phyloP scores from a whole-genome alignment of 306 rosid genomes.

The Potentilla sterilis region DNA sequence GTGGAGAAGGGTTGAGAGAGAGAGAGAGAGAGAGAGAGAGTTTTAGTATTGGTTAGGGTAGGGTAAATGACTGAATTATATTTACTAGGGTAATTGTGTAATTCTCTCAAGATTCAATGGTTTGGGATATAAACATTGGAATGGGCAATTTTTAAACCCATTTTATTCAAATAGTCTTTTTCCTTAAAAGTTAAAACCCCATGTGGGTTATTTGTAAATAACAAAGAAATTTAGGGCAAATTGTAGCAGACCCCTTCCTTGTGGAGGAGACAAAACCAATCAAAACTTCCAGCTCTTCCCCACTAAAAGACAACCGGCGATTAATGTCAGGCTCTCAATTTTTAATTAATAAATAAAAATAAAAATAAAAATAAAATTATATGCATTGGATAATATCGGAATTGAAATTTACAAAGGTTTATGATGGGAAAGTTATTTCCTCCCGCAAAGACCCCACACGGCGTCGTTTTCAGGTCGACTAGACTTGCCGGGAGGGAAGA shows the following conservation, averaged over 20 bases:
- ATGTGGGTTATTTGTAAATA: not conserved
- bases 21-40: too few relatives aligned
- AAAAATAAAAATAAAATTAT: not conserved
- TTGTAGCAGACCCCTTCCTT: not conserved
- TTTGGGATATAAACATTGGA: too few relatives aligned
- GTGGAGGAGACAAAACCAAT: constrained; percentile 7
- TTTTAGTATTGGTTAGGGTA: too few relatives aligned
- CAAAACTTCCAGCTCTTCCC: not conserved
- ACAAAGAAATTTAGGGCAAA: not conserved
- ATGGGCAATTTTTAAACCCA: too few relatives aligned
- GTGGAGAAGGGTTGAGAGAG: too few relatives aligned
- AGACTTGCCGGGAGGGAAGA: not conserved
- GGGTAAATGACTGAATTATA: too few relatives aligned
- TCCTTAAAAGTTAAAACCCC: too few relatives aligned
- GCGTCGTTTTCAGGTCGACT: not conserved
- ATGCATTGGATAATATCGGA: not conserved
- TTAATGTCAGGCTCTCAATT: not conserved
- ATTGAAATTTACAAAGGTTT: not conserved
- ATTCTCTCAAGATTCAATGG: too few relatives aligned
- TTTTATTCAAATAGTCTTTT: too few relatives aligned
- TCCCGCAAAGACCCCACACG: not conserved
- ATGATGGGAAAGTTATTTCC: not conserved
- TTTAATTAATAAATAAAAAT: not conserved
- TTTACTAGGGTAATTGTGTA: too few relatives aligned
- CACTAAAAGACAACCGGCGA: not conserved